A percentile compares a stretch with the other conserved stretches of the same genome.
phyloP scores from a whole-genome alignment of 768 basidiomycete species.

The Tephrocybe sp. region DNA sequence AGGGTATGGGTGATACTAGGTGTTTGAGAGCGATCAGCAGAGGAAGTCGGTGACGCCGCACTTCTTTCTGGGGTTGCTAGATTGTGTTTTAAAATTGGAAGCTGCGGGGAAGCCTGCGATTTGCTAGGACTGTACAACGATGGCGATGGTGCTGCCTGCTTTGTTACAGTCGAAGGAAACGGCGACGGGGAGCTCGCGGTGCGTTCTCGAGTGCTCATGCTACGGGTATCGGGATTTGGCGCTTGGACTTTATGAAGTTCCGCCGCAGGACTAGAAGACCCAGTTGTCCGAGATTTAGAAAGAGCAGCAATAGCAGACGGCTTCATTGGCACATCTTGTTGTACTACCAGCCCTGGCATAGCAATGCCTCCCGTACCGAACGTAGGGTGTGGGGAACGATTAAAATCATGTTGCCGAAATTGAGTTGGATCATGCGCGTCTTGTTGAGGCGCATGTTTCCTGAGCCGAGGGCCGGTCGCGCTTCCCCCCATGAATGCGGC shows the following conservation, averaged over 20 bases:
- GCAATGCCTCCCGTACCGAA: slow-evolving; percentile 76
- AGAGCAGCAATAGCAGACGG: slow-evolving; percentile 9
- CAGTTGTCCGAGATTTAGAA: slow-evolving; percentile 1
- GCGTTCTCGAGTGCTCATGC: slow-evolving; percentile 28
- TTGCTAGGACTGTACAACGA: neutral
- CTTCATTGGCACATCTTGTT: slow-evolving; percentile 9
- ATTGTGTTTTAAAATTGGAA: slow-evolving; percentile 5
- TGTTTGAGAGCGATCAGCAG: slow-evolving; percentile 17
- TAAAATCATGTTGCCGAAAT: slow-evolving; percentile 58
- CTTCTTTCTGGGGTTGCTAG: neutral
- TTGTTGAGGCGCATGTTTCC: slow-evolving; percentile 67
- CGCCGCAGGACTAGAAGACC: neutral
- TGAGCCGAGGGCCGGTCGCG: slow-evolving; percentile 72
- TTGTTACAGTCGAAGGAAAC: neutral
- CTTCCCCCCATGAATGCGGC: slow-evolving; percentile 82
- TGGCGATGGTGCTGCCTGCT: neutral
- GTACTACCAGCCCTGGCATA: slow-evolving; percentile 64
- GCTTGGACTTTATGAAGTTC: neutral
- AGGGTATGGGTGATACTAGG: slow-evolving; percentile 22
- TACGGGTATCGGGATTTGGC: neutral
- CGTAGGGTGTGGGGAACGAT: slow-evolving; percentile 62
- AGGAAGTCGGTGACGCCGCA: slow-evolving; percentile 8
- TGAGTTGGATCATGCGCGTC: slow-evolving; percentile 63
- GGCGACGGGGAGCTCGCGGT: slow-evolving; percentile 31
- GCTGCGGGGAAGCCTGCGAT: neutral